phyloP scores from a whole-genome alignment of 345 rosid species.

The Mercurialis annua region DNA sequence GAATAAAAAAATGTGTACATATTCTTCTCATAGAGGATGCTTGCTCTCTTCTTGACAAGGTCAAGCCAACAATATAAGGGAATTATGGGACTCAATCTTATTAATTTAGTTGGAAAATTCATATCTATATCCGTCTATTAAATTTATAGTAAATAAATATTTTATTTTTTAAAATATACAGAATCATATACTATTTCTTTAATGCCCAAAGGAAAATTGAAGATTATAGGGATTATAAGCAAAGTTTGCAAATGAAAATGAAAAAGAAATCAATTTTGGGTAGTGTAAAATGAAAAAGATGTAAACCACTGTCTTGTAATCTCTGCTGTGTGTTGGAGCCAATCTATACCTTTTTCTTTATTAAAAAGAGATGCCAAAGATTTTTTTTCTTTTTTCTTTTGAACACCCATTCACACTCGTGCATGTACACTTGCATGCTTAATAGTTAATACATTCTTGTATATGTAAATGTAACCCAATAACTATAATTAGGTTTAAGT shows the following conservation, averaged over 20 bases:
- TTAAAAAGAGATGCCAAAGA: conserved; percentile 1
- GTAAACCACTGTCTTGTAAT: not conserved
- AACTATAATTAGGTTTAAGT: no score
- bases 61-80: conserved; percentile 17
- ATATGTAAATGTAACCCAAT: not conserved
- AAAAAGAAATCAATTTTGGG: not conserved
- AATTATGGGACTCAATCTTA: conserved; percentile 14
- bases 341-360: conserved; percentile 1
- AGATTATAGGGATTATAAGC: conserved; percentile 29
- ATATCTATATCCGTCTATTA: no score
- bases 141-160: no score
- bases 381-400: not conserved
- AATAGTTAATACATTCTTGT: not conserved
- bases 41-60: conserved; percentile 37
- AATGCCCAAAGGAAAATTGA: not conserved
- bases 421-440: not conserved
- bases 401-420: not conserved
- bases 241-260: not conserved
- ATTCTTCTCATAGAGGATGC: conserved; percentile 23
- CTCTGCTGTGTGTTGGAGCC: not conserved
- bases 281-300: not conserved
- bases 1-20: conserved; percentile 10
- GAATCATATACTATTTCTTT: not conserved
- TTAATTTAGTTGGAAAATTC: no score
- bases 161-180: no score